Evolutionary conservation across 257 asterid species (phyloP).

Genomic region (Jaltomata sinuosa): DNA sequence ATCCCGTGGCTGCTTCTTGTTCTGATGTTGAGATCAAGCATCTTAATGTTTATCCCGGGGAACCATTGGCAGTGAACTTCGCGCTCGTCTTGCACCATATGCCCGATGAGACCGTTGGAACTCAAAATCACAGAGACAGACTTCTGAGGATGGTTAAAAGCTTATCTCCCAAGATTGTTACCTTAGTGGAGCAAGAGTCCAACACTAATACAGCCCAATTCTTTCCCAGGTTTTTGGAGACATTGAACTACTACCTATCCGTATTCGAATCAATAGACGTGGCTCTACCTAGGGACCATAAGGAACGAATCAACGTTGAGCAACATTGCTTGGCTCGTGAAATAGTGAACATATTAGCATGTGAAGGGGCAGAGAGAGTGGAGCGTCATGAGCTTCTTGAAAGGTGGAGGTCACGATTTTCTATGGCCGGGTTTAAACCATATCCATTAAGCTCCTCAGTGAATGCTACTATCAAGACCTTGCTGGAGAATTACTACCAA

Average conservation of each 20-base stretch:
- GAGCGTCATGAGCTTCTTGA: conserved; percentile 23
- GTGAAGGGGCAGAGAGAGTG: conserved; percentile 25
- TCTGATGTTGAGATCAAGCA: conserved; percentile 10
- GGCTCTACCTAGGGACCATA: conserved; percentile 22
- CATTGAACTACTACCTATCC: conserved; percentile 15
- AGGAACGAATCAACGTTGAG: conserved; percentile 25
- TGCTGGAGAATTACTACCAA: conserved; percentile 11
- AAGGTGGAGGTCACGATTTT: conserved; percentile 18
- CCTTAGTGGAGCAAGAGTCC: conserved; percentile 23
- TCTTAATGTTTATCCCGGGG: conserved; percentile 11
- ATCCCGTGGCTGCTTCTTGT: conserved; percentile 7
- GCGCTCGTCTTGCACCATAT: conserved; percentile 19
- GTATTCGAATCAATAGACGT: conserved; percentile 25
- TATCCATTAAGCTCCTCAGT: conserved; percentile 19
- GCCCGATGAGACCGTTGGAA: conserved; percentile 20
- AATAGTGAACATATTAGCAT: conserved; percentile 22
- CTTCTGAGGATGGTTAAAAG: conserved; percentile 20
- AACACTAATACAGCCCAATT: conserved; percentile 19
- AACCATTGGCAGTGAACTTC: conserved; percentile 22
- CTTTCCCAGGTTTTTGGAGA: conserved; percentile 18
- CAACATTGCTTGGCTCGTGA: conserved; percentile 27
- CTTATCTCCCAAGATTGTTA: conserved; percentile 21
- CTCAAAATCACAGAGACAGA: conserved; percentile 18
- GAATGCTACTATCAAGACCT: conserved; percentile 14
- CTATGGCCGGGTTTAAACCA: conserved; percentile 18